phyloP scores from a whole-genome alignment of 1,139 yeast genomes.

The Diutina neorugosa region DNA sequence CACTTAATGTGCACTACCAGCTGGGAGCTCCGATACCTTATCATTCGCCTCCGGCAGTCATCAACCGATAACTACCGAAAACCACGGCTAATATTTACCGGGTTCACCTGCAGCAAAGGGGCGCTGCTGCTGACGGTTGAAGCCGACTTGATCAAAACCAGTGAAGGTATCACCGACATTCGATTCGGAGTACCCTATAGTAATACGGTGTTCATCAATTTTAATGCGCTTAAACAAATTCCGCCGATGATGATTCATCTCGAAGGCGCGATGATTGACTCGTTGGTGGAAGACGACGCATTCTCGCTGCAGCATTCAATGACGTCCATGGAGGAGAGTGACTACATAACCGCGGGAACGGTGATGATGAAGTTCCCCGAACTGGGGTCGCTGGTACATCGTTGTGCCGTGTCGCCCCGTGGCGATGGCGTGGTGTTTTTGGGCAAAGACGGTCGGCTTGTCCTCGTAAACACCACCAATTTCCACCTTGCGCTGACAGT shows the following conservation, averaged over 20 bases:
- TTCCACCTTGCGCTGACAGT: conserved; percentile 7
- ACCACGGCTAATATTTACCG: conserved; percentile 52
- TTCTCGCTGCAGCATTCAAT: background rate
- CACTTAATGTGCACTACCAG: conserved; percentile 76
- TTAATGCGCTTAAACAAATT: conserved; percentile 24
- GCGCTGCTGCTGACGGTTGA: conserved; percentile 10
- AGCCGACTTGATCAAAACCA: conserved; percentile 40
- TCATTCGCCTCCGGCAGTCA: conserved; percentile 47
- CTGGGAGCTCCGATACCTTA: conserved; percentile 67
- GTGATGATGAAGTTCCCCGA: conserved; percentile 47
- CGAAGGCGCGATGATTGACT: conserved; percentile 24
- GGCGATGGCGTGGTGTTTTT: conserved; percentile 77
- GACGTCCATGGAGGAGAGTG: background rate
- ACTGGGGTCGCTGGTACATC: conserved; percentile 71
- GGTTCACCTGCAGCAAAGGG: conserved; percentile 9
- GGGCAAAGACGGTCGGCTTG: conserved; percentile 67
- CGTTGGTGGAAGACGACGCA: background rate
- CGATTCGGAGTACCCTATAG: conserved; percentile 35
- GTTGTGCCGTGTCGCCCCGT: conserved; percentile 66
- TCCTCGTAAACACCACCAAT: conserved; percentile 54
- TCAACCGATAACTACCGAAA: conserved; percentile 22
- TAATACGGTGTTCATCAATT: conserved; percentile 24
- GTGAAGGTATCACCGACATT: conserved; percentile 84
- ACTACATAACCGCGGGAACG: conserved; percentile 18
- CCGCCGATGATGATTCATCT: conserved; percentile 27